Evolutionary conservation across 768 basidiomycete species (phyloP).

Genomic region (Arthromyces matolae): DNA sequence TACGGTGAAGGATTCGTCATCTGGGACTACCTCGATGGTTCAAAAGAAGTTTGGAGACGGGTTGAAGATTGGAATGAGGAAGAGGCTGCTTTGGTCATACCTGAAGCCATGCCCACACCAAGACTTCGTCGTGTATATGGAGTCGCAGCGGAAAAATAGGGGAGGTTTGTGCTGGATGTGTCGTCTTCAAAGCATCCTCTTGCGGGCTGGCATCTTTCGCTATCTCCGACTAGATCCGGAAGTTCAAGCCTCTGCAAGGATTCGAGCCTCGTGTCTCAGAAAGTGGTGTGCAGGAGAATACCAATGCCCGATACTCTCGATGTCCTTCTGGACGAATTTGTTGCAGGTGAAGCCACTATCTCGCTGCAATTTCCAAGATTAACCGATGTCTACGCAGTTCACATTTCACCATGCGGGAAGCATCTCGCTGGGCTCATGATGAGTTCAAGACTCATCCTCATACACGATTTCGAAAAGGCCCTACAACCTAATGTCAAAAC

Average conservation of each 20-base stretch:
- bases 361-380: neutral
- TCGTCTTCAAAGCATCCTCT: constrained; percentile 32
- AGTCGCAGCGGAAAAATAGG: neutral
- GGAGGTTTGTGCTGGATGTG: constrained; percentile 41
- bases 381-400: constrained; percentile 29
- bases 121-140: constrained; percentile 17
- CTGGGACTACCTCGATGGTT: constrained; percentile 54
- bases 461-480: constrained; percentile 40
- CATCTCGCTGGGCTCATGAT: constrained; percentile 40
- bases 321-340: constrained; percentile 38
- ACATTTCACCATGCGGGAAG: constrained; percentile 46
- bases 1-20: constrained; percentile 69
- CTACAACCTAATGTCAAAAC: constrained; percentile 23
- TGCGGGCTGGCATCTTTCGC: constrained; percentile 32
- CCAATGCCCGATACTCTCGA: neutral
- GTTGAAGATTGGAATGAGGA: constrained; percentile 27
- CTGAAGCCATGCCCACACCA: constrained; percentile 31
- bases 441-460: constrained; percentile 38
- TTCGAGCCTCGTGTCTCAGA: constrained; percentile 3
- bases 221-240: constrained; percentile 12
- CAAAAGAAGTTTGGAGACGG: constrained; percentile 72
- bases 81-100: constrained; percentile 14
- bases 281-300: neutral
- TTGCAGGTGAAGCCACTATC: constrained; percentile 36
- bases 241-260: neutral